Base-by-base conservation (phyloP, 768 basidiomycete species). In the Tricholoma hemisulphureum region DNA sequence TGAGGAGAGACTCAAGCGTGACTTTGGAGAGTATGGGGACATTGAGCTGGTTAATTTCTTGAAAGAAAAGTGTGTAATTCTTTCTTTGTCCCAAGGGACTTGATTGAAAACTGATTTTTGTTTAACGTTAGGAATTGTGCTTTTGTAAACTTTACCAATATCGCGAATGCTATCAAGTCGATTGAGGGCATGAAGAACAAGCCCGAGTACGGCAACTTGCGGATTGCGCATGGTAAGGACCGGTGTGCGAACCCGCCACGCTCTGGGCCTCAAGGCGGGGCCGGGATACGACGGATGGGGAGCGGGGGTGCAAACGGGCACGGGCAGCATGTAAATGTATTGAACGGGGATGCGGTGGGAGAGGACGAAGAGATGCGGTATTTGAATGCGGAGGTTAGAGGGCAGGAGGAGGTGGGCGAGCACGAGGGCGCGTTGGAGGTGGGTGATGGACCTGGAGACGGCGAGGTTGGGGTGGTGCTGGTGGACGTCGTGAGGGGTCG, bases 21-120 rank as follows among this genome's bases (percentile, higher is more conserved):
- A 99, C 76, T 98, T 98, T 76, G 89, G 88, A 51, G 95, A 95
- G 76, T 98, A 83, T 72, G 96, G 96, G 20, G 96, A 98, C 59
- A 95, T 98, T 62, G 96, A 98, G 76, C 84, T 97, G 55, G 89
- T 97, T 72, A 97, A 96, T 72, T 96, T 93, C 77, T 77, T 96
- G 64, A 92, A 89, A 75, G 94, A 96, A 73, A 95, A 97, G 89
- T 90, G 65, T 41, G 91, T 83, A 14, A 4, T 28, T 52, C 51
- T 53, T 56, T 10, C 16, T 14, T 16, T n/a, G 18, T 53, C 51
- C 21, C 61, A 20, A 51, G 49, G 20, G n/a, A 5, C 23, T 50
- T 10, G 4, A 23, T 53, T 7, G 9, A 21, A 45, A 18, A n/a
- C 29, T 61, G 16, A 41, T 21, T 24, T 58, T 32, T 54, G 23